Evolutionary conservation across 768 basidiomycete genomes (phyloP), one percentile per base, ranked within the genome.

Genomic region (Asterophora parasitica): DNA sequence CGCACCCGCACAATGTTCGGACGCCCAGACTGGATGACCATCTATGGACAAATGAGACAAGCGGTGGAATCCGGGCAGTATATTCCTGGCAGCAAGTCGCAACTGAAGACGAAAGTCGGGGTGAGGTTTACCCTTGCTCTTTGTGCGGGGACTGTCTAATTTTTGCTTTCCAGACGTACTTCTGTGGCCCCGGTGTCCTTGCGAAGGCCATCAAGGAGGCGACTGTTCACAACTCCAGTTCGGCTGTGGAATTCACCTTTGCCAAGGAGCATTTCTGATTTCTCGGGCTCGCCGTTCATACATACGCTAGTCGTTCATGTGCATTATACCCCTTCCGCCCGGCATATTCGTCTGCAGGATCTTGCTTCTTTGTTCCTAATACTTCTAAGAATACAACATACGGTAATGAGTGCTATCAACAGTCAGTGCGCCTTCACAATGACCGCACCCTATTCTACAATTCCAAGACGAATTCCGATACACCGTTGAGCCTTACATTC

Each of bases 1-100:
- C 83, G 87, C 50, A 82, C 89, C 15, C 85, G 88, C 33, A 96
- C 93, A 16, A 86, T 88, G 75, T 96, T 88, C 60, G 92, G 93
- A 12, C 84, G 93, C 30, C 93, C 94, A 15, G 82, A 95, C 63
- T 97, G 90, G 84, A 83, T 82, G 64, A 67, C 74, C 35, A 87
- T 96, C 61, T 95, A 90, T 65, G 68, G 73, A 16, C 77, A 77
- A 50, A 81, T 94, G 67, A 77, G 77, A 55, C 75, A 79, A 52
- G 85, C 85, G 3, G 89, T 97, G 58, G 89, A 94, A 63, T 65
- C 69, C 15, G 92, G 92, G 16, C 81, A 78, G 49, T 95, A 93
- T 64, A 71, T 94, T 35, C 82, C 88, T 13, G 89, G 90, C 31
- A 75, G 77, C 55, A 87, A 81, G 50, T 77, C 85, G 5, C 86